Base-by-base conservation (phyloP, 495 filamentous ascomycete species). In the Pyrenula aspistea region DNA sequence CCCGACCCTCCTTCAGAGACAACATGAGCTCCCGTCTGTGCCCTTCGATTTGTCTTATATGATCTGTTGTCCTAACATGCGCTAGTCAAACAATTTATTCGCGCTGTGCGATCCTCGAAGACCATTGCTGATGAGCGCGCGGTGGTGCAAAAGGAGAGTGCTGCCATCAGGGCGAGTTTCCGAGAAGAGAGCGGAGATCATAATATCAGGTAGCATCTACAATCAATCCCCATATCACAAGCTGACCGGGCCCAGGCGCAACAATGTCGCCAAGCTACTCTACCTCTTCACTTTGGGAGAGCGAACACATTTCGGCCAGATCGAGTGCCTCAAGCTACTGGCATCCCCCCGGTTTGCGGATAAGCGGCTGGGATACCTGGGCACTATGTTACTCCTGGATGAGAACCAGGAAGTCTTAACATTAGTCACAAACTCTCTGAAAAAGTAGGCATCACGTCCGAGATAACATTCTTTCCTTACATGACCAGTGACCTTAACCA, bases 261-360 rank as follows among this genome's bases (percentile, higher is more conserved):
- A 98, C 76, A 98, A 98, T 79, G 94, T 98, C 57, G 91, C 93
- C 60, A 98, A 98, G 69, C 82, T 98, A 20, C 79, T 98, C 47
- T 98, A 98, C 65, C 88, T 98, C 54, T 98, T 98, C 69, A 98
- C 93, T 1, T 81, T 98, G n/a, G 93, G 93, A 56, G 93, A 98
- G 70, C 81, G 93, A 57, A 98, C 93, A 58, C 93, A 98, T 74
- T 98, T 98, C 67, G 93, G 93, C 54, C 93, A 98, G 76, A 97
- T 98, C 71, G 93, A 98, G 85, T 98, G 93, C 71, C 79, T 98
- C 66, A 98, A 97, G 72, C 79, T 98, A 50, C 82, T 98, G 19
- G 93, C 93, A 55, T 97, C 94, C 11, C 91, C 94, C 58, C 88
- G 91, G 47, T 98, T 98, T 68, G 93, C 94, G 61, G 93, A 98